These are phyloP conservation scores for Arbutus unedo DNA, from an alignment of 148 eudicot species.

Conservation along the genomic window DNA sequence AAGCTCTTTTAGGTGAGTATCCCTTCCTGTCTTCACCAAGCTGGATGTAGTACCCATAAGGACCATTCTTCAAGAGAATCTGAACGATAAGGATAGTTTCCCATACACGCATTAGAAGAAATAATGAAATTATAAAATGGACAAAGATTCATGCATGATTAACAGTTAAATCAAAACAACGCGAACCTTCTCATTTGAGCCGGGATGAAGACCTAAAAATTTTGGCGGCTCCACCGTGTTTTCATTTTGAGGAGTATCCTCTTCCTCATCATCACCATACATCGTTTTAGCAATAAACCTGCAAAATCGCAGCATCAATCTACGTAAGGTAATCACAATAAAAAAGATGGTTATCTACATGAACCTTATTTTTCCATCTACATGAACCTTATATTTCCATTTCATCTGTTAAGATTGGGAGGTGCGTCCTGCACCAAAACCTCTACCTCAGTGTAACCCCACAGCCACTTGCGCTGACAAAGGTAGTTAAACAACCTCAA, in stretches of 20 bases:
- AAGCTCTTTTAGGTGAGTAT: conserved; percentile 69
- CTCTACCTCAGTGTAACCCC: no score
- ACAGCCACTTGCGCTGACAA: no score
- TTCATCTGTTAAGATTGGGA: no score
- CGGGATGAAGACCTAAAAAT: conserved; percentile 73
- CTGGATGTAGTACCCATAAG: conserved; percentile 87
- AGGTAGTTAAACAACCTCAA: no score
- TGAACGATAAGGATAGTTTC: conserved; percentile 22
- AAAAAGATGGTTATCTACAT: not conserved
- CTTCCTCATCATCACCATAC: conserved; percentile 89
- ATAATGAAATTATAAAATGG: not conserved
- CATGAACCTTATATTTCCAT: no score
- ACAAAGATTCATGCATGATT: not conserved
- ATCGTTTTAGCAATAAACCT: conserved; percentile 88
- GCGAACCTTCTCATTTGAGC: conserved; percentile 70
- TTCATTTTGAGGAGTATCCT: conserved; percentile 34
- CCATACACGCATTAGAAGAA: not conserved
- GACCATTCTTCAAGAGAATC: conserved; percentile 83
- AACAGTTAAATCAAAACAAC: not conserved
- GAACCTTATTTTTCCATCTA: no score
- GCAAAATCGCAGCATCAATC: conserved; percentile 17
- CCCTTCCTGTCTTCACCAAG: conserved; percentile 97
- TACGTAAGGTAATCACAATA: not conserved
- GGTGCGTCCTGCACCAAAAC: no score
- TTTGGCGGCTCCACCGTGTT: conserved; percentile 70